Evolutionary conservation across 164 flowering plant species (phyloP).

Genomic region (Umbellularia californica): DNA sequence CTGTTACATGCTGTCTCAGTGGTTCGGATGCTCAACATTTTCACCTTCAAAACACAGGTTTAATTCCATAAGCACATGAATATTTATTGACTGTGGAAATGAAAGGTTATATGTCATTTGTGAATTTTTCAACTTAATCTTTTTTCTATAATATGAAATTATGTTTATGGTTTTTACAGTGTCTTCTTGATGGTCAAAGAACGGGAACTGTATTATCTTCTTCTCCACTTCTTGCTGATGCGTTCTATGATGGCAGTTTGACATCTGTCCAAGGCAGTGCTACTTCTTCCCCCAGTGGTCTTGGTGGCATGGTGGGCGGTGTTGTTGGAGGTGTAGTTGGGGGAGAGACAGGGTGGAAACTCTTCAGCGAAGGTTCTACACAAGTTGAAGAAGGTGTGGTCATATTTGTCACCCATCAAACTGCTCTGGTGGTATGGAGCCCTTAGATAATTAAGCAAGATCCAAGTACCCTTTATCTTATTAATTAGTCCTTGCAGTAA

Average conservation of each 20-base stretch:
- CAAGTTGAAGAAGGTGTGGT: constrained; percentile 92
- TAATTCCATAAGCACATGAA: background rate
- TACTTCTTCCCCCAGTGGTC: constrained; percentile 47
- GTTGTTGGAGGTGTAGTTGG: constrained; percentile 54
- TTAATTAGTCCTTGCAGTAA: constrained; percentile 15
- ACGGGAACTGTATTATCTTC: constrained; percentile 79
- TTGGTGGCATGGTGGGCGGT: constrained; percentile 87
- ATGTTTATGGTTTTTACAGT: constrained; percentile 38
- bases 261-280: constrained; percentile 40
- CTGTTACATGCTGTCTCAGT: constrained; percentile 60
- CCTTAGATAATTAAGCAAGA: constrained; percentile 29
- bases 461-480: constrained; percentile 25
- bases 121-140: background rate
- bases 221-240: constrained; percentile 73
- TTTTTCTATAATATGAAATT: constrained; percentile 3
- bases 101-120: background rate
- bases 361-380: constrained; percentile 70
- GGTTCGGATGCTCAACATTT: constrained; percentile 58
- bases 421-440: constrained; percentile 91
- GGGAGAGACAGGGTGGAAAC: constrained; percentile 68
- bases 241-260: constrained; percentile 35
- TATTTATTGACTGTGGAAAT: background rate
- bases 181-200: constrained; percentile 81
- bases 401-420: constrained; percentile 83
- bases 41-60: constrained; percentile 69